These are phyloP conservation scores for Monocercomonoides exilis DNA, from an alignment of 78 protist species.

Conservation along the genomic window DNA sequence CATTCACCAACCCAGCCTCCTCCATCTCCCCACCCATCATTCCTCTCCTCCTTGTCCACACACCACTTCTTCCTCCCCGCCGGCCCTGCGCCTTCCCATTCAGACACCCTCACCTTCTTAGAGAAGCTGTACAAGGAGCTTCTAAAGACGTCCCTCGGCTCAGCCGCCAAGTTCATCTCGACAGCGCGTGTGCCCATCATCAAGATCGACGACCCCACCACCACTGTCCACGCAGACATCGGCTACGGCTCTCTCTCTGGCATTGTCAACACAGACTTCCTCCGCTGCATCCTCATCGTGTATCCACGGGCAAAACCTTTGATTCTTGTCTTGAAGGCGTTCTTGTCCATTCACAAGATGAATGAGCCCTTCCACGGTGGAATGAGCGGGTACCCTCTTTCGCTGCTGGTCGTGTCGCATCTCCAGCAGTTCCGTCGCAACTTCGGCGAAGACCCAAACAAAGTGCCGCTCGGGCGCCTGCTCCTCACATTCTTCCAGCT, in stretches of 20 bases:
- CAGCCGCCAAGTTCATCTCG: conserved; percentile 37
- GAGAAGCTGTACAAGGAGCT: no score
- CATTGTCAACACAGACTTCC: neutral
- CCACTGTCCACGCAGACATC: conserved; percentile 42
- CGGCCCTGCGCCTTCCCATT: no score
- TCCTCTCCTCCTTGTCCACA: no score
- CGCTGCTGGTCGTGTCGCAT: conserved; percentile 42
- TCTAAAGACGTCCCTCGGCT: neutral
- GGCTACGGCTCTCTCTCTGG: conserved; percentile 35
- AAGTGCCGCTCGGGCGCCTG: conserved; percentile 27
- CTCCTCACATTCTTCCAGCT: conserved; percentile 40
- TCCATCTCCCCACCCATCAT: no score
- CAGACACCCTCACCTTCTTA: no score
- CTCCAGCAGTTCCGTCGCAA: conserved; percentile 31
- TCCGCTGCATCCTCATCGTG: neutral
- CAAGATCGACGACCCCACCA: conserved; percentile 15
- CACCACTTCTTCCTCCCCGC: no score
- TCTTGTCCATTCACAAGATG: conserved; percentile 43
- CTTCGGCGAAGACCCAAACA: neutral
- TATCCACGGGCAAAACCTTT: neutral
- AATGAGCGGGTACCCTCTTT: conserved; percentile 45
- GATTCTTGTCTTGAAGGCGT: conserved; percentile 48
- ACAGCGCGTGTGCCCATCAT: conserved; percentile 58
- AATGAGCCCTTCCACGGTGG: conserved; percentile 69
- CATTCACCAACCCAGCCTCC: no score